Evolutionary conservation across 495 filamentous ascomycete species (phyloP), one percentile per base, ranked within the genome.

Genomic region (Talaromyces borbonicus): DNA sequence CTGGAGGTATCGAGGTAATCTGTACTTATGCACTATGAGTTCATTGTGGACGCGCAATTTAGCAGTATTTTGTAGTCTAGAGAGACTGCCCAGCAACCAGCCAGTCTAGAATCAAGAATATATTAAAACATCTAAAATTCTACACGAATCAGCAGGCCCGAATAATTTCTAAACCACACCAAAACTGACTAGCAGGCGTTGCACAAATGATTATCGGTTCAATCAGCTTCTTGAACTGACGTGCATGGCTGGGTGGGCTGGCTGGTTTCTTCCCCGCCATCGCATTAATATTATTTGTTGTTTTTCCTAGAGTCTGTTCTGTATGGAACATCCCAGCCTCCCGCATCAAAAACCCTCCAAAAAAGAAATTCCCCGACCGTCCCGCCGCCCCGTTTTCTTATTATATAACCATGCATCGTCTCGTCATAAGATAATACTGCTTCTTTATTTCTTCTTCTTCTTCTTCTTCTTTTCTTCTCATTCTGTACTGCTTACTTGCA

Each of bases 291-390:
- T 41, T 12, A 23, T 16, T 8, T 18, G 14, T 23, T 23, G 8
- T 16, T 22, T 7, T 12, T 12, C 6, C 6, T 12, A 6, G 27
- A 6, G 12, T 6, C 27, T 12, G 12, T 6, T 41, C 19, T 14
- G 23, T 14, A 16, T 26, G 26, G 38, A 20, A 14, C 19, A 19
- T 30, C 42, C 43, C 43, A 46, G 43, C 43, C 43, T 46, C 43
- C 43, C 43, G 19, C 18, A 19, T 16, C 15, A 46, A 36, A 44
- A 22, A 20, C 18, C 5, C n/a, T n/a, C n/a, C n/a, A n/a, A n/a
- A n/a, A n/a, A n/a, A n/a, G n/a, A n/a, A n/a, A n/a, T n/a, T n/a
- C n/a, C 11, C 29, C 30, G 27, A 31, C 30, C 29, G 5, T 25
- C 30, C 19, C 18, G 15, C 36, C 29, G n/a, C n/a, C n/a, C n/a